phyloP scores from a whole-genome alignment of 352 stramenopile species.

The Phytopythium vexans region DNA sequence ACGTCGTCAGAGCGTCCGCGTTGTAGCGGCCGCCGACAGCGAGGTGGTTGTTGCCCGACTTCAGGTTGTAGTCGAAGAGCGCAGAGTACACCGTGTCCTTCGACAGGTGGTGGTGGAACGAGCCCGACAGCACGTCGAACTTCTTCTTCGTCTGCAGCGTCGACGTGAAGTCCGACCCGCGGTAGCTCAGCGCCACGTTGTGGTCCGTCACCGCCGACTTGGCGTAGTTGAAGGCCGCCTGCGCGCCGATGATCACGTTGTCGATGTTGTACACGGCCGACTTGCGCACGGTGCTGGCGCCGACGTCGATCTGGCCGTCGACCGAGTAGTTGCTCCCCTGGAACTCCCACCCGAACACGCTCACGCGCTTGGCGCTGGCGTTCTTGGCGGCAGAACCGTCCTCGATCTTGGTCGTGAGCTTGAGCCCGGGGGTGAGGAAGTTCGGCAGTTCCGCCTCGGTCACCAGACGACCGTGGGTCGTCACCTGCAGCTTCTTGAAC shows the following conservation, averaged over 20 bases:
- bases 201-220: constrained; percentile 84
- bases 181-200: constrained; percentile 80
- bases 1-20: constrained; percentile 78
- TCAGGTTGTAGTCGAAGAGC: constrained; percentile 87
- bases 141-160: constrained; percentile 87
- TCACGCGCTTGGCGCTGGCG: constrained; percentile 66
- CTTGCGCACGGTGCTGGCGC: constrained; percentile 51
- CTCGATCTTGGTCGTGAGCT: constrained; percentile 83
- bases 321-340: constrained; percentile 58
- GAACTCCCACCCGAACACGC: constrained; percentile 78
- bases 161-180: constrained; percentile 68
- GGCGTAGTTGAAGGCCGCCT: constrained; percentile 74
- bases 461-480: constrained; percentile 71
- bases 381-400: constrained; percentile 81
- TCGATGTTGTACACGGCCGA: constrained; percentile 75
- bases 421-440: constrained; percentile 73
- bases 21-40: constrained; percentile 81
- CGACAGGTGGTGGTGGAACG: constrained; percentile 82
- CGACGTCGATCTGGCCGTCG: constrained; percentile 55
- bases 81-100: constrained; percentile 84
- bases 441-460: constrained; percentile 81
- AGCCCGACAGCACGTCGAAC: constrained; percentile 74
- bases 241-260: constrained; percentile 70
- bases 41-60: constrained; percentile 79
- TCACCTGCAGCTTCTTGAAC: constrained; percentile 89